Percentiles rank a stretch among this genome's conserved stretches.
These are phyloP conservation scores for Cucumis hystrix DNA, from an alignment of 306 rosid species.

Conservation along the genomic window DNA sequence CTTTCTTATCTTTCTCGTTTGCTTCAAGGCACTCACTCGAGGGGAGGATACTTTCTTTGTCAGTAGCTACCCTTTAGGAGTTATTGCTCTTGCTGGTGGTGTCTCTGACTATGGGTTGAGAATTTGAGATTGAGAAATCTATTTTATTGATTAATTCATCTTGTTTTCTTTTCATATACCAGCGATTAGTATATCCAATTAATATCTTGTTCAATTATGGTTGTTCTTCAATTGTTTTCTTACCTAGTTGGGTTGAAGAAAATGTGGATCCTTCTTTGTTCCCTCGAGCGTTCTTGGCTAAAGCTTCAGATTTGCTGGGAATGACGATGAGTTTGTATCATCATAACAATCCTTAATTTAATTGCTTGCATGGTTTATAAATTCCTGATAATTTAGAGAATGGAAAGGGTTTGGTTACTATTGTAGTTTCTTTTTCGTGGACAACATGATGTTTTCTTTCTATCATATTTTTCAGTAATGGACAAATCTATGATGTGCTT, in stretches of 20 bases:
- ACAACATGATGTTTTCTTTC: background rate
- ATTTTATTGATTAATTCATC: background rate
- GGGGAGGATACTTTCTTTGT: constrained; percentile 94
- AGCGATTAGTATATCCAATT: background rate
- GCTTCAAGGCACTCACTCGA: constrained; percentile 56
- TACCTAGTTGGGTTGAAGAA: constrained; percentile 79
- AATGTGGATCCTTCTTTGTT: constrained; percentile 80
- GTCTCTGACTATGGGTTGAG: constrained; percentile 69
- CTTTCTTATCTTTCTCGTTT: constrained; percentile 10
- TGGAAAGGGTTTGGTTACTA: background rate
- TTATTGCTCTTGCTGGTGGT: constrained; percentile 89
- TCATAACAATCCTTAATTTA: background rate
- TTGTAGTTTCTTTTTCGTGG: background rate
- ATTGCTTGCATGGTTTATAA: background rate
- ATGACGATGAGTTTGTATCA: constrained; percentile 50
- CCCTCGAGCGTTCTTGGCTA: constrained; percentile 63
- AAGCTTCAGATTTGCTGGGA: constrained; percentile 48
- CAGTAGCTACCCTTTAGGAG: constrained; percentile 58
- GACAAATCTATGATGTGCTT: constrained; percentile 8
- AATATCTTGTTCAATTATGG: background rate
- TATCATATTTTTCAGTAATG: background rate
- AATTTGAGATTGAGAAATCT: background rate
- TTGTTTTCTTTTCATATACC: background rate
- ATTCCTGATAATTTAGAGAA: background rate
- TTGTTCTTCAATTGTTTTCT: constrained; percentile 7